A percentile compares a stretch with the other conserved stretches of the same genome.
Evolutionary conservation across 441 rosid genomes (phyloP).

Genomic region (Euphorbia neoarborescens): DNA sequence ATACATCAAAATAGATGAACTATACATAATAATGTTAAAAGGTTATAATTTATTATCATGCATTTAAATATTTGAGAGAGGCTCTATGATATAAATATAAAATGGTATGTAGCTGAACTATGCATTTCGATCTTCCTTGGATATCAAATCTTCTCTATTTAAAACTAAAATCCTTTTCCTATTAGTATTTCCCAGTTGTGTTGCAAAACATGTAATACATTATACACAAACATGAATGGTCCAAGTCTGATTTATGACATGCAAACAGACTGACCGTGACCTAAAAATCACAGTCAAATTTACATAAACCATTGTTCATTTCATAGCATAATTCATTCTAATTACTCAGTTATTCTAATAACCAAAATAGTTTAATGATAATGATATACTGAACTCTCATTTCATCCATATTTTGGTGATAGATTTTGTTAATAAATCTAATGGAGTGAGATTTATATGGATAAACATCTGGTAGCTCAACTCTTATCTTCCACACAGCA

Average conservation of each 20-base stretch:
- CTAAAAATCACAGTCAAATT: conserved; percentile 34
- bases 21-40: too few relatives aligned
- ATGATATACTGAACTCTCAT: conserved; percentile 40
- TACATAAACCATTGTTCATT: conserved; percentile 9
- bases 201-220: too few relatives aligned
- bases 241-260: conserved; percentile 94
- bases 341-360: too few relatives aligned
- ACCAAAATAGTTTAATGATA: too few relatives aligned
- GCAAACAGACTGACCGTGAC: conserved; percentile 93
- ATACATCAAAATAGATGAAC: too few relatives aligned
- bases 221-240: too few relatives aligned
- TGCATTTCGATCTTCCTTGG: conserved; percentile 74
- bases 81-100: too few relatives aligned
- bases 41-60: too few relatives aligned
- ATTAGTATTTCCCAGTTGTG: too few relatives aligned
- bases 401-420: conserved; percentile 80
- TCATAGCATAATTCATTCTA: conserved; percentile 7
- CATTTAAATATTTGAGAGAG: too few relatives aligned
- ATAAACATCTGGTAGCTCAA: conserved; percentile 73
- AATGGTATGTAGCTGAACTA: too few relatives aligned
- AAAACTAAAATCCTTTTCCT: conserved; percentile 78
- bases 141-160: conserved; percentile 92
- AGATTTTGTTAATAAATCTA: conserved; percentile 62
- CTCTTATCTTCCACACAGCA: conserved; percentile 70
- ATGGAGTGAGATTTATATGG: conserved; percentile 75